Evolutionary conservation across 768 basidiomycete genomes (phyloP).

Genomic region (Termitomyces sp.): DNA sequence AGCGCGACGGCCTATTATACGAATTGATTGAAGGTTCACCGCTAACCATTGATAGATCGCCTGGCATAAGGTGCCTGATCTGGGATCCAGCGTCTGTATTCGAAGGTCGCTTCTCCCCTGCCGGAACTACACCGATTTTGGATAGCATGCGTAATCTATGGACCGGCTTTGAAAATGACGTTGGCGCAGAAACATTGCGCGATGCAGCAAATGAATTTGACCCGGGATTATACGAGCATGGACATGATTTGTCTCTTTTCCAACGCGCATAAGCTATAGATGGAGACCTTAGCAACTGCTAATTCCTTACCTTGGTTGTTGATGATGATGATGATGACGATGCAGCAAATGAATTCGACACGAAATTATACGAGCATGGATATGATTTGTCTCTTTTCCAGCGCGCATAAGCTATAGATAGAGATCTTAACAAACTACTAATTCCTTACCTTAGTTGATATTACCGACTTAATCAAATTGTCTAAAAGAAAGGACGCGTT

Average conservation of each 20-base stretch:
- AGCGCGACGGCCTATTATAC: not conserved
- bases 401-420: not conserved
- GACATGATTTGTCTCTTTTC: not conserved
- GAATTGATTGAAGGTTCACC: not conserved
- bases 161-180: not conserved
- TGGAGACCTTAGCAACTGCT: not conserved
- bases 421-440: not conserved
- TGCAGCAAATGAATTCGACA: not conserved
- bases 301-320: not conserved
- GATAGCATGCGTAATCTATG: not conserved
- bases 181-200: not conserved
- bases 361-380: not conserved
- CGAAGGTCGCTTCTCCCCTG: not conserved
- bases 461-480: too few relatives aligned
- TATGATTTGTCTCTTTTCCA: not conserved
- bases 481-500: slow-evolving; percentile 3
- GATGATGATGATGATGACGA: too few relatives aligned
- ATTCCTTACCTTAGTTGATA: not conserved
- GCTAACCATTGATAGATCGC: not conserved
- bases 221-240: not conserved
- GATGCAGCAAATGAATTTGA: not conserved
- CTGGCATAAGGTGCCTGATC: not conserved
- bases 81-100: not conserved
- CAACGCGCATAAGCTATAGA: not conserved
- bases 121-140: not conserved